Conservation (phyloP, 805 yeast species). For the Cyberlindnera suaveolens region DNA sequence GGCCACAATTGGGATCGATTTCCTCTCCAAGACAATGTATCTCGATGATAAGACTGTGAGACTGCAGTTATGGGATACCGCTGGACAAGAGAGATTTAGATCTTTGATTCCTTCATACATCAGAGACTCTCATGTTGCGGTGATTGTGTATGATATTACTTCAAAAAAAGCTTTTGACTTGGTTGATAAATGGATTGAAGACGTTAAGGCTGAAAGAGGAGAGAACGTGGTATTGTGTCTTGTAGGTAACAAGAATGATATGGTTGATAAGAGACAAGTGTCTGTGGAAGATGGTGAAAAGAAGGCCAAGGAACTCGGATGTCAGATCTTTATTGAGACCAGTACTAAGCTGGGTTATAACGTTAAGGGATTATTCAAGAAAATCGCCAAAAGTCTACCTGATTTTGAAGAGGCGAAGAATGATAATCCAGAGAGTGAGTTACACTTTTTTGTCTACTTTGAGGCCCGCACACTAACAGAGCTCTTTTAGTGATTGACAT, state of each 20-base stretch:
- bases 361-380: slow-evolving; percentile 83
- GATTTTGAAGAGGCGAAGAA: slow-evolving; percentile 49
- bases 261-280: slow-evolving; percentile 75
- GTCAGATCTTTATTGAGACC: slow-evolving; percentile 82
- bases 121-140: slow-evolving; percentile 95
- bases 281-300: slow-evolving; percentile 79
- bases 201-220: slow-evolving; percentile 90
- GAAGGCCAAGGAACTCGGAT: slow-evolving; percentile 64
- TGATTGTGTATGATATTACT: slow-evolving; percentile 90
- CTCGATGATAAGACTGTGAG: slow-evolving; percentile 93
- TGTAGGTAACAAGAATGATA: slow-evolving; percentile 89
- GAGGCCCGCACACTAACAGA: slow-evolving; percentile 9
- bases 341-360: slow-evolving; percentile 94
- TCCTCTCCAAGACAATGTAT: slow-evolving; percentile 90
- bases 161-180: slow-evolving; percentile 78
- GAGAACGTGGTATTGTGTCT: slow-evolving; percentile 81
- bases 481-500: slow-evolving; percentile 21
- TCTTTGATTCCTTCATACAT: slow-evolving; percentile 93
- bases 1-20: slow-evolving; percentile 97
- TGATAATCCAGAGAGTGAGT: slow-evolving; percentile 21
- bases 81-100: slow-evolving; percentile 94
- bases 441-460: slow-evolving; percentile 1
- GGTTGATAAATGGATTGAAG: slow-evolving; percentile 88
- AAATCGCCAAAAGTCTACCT: slow-evolving; percentile 86
- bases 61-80: slow-evolving; percentile 95